Percentiles rank a stretch among this genome's conserved stretches.
Conservation (phyloP, 257 asterid species). For the Scutellaria minor region DNA sequence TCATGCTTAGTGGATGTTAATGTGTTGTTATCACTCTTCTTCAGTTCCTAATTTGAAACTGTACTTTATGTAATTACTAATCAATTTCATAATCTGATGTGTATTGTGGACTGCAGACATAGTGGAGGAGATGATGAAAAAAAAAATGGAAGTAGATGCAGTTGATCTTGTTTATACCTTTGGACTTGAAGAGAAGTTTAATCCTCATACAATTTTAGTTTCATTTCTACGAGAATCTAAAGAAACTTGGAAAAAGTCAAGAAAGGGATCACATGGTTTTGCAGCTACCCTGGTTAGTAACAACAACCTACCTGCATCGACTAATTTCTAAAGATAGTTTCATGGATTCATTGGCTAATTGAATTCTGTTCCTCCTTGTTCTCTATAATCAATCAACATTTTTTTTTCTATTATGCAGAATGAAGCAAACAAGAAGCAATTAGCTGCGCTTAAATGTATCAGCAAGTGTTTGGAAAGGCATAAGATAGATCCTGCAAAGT, state of each 20-base stretch:
- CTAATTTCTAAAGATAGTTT: not conserved
- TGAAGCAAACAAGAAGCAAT: slow-evolving; percentile 66
- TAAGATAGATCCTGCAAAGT: slow-evolving; percentile 56
- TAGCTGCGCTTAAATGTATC: slow-evolving; percentile 59
- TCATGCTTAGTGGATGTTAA: slow-evolving; percentile 7
- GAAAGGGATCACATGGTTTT: slow-evolving; percentile 51
- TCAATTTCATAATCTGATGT: slow-evolving; percentile 28
- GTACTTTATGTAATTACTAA: not conserved
- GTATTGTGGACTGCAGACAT: slow-evolving; percentile 54
- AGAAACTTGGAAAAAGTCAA: slow-evolving; percentile 53
- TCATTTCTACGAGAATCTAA: slow-evolving; percentile 64
- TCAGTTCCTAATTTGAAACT: not conserved
- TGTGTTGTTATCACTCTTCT: slow-evolving; percentile 1
- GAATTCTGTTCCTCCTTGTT: not conserved
- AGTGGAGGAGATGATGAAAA: slow-evolving; percentile 61
- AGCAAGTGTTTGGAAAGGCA: slow-evolving; percentile 64
- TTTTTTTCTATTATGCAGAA: slow-evolving; percentile 52
- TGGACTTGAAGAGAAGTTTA: slow-evolving; percentile 64
- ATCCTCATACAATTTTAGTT: slow-evolving; percentile 56
- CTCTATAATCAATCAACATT: not conserved
- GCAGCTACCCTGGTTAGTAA: slow-evolving; percentile 50
- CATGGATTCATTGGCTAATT: not conserved
- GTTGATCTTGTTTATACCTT: slow-evolving; percentile 68
- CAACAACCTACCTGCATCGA: not conserved
- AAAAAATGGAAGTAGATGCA: slow-evolving; percentile 73